Base-by-base conservation (phyloP, 2,329 filamentous ascomycete genomes). In the Rhexocercosporidium sp. region DNA sequence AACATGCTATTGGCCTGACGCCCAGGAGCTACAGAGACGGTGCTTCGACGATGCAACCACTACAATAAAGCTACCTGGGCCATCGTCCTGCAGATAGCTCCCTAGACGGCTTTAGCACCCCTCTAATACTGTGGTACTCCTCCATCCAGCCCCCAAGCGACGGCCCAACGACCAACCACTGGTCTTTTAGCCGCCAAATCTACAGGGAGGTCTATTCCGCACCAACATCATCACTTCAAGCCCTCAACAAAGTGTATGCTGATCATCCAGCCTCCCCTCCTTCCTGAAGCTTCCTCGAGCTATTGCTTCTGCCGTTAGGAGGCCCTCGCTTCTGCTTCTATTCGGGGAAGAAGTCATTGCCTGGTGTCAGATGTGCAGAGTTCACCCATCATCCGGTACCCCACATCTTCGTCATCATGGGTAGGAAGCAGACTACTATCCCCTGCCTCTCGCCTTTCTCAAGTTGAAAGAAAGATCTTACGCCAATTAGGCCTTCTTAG, bases 341-440 rank as follows among this genome's bases (percentile, higher is more conserved):
- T 64, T 41, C 29, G 25, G 25, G 53, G 44, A 49, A 59, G 46
- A 56, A 41, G 44, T 66, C 16, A 51, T 34, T 5, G n/a, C 22
- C 29, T 53, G 53, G 47, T 49, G 60, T 64, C 54, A 59, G 57
- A 67, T 61, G 54, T 57, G 59, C 54, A 56, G 39, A 49, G 61
- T 61, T 49, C 20, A 56, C 60, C 65, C 31, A 53, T 31, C 65
- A 64, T 56, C 65, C 49, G 34, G 61, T 29, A 53, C 47, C 62
- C 65, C 61, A 64, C 65, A 60, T 51, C 49, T 16, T 56, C 61
- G 61, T 64, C 65, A 61, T 64, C 65, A 49, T 54, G 41, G 37
- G 46, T 18, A 29, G 25, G 27, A 25, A 37, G 25, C 59, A 41
- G 27, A 64, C 62, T 51, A 47, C 54, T 31, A 59, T 62, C 54